Conservation (phyloP, 768 basidiomycete species). For the Russula emetica region DNA sequence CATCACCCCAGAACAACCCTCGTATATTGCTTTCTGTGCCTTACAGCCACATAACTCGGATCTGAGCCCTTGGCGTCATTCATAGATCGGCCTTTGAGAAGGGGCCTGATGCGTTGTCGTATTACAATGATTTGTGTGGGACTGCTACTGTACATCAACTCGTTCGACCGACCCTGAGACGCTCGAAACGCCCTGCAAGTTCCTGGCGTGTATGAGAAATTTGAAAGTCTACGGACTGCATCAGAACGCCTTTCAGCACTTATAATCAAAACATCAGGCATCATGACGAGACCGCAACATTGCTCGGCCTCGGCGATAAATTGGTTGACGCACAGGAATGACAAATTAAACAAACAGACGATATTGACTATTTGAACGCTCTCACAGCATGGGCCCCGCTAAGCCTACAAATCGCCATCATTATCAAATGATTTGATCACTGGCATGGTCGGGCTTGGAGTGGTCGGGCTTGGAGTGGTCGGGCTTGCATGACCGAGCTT, state of each 20-base stretch:
- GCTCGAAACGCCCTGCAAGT: not conserved
- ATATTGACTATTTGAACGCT: not conserved
- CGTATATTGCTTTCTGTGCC: not conserved
- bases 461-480: not conserved
- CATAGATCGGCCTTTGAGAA: not conserved
- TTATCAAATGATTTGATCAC: not conserved
- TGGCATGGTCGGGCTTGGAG: not conserved
- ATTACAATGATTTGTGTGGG: not conserved
- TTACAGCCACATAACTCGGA: not conserved
- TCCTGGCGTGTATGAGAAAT: not conserved
- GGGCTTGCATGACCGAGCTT: no score
- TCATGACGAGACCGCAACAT: not conserved
- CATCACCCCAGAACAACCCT: not conserved
- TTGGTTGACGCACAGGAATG: not conserved
- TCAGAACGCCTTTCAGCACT: no score
- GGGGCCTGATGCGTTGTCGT: not conserved
- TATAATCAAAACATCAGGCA: not conserved
- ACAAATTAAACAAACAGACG: not conserved
- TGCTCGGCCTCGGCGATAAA: not conserved
- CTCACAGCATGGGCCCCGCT: not conserved
- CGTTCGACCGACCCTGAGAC: conserved; percentile 5
- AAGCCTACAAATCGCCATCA: not conserved
- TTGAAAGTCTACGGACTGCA: no score
- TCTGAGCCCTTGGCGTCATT: not conserved
- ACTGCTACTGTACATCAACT: not conserved